phyloP scores from a whole-genome alignment of 495 filamentous ascomycete genomes.

The Aspergillus taichungensis region DNA sequence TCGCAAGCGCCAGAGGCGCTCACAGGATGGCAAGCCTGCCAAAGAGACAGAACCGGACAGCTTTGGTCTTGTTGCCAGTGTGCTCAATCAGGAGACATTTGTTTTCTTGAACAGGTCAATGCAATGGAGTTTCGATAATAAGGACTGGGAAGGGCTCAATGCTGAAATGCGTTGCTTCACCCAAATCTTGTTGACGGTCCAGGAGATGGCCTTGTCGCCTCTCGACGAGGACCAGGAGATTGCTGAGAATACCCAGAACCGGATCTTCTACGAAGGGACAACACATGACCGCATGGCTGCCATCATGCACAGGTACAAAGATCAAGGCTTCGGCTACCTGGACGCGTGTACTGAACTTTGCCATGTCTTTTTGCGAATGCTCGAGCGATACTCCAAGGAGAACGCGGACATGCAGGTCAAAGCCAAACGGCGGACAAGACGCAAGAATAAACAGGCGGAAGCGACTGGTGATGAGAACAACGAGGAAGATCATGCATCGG shows the following conservation, averaged over 20 bases:
- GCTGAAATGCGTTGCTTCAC: constrained; percentile 84
- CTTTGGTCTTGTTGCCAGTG: constrained; percentile 78
- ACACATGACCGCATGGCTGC: constrained; percentile 80
- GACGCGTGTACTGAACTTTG: constrained; percentile 86
- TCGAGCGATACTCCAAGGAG: constrained; percentile 90
- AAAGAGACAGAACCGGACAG: constrained; percentile 57
- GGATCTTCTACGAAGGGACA: constrained; percentile 95
- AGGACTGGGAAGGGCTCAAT: constrained; percentile 78
- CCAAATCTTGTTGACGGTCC: constrained; percentile 73
- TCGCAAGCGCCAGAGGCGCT: constrained; percentile 35
- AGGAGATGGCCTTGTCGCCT: constrained; percentile 80
- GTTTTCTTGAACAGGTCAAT: constrained; percentile 77
- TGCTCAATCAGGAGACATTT: constrained; percentile 88
- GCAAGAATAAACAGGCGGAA: constrained; percentile 55
- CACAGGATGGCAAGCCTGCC: constrained; percentile 23
- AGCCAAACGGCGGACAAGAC: constrained; percentile 57
- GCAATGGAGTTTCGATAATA: constrained; percentile 67
- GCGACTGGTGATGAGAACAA: constrained; percentile 23
- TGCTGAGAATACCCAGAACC: constrained; percentile 91
- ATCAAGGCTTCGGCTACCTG: constrained; percentile 88
- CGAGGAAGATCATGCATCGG: constrained; percentile 52
- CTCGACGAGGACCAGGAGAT: constrained; percentile 95
- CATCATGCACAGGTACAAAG: constrained; percentile 75
- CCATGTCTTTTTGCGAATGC: constrained; percentile 83
- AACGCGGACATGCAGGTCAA: constrained; percentile 90